These are phyloP conservation scores for Ramalina peruviana DNA, from an alignment of 495 filamentous ascomycete species.

Conservation along the genomic window DNA sequence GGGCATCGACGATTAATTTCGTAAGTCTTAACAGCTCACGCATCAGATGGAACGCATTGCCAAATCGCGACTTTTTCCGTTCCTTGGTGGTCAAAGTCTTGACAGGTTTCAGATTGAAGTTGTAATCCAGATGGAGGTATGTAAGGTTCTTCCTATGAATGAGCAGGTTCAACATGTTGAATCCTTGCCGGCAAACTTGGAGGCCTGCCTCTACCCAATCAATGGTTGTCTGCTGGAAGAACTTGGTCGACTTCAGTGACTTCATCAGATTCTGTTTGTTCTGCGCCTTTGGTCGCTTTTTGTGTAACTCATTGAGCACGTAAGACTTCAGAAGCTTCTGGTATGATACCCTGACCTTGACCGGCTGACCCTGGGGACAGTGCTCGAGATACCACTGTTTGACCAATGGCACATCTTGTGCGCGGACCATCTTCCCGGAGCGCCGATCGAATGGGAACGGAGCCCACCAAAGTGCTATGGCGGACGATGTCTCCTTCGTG, in stretches of 20 bases:
- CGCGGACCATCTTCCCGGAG: constrained; percentile 94
- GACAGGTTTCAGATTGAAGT: constrained; percentile 98
- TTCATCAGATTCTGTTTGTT: constrained; percentile 87
- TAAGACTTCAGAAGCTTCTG: constrained; percentile 96
- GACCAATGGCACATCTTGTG: constrained; percentile 91
- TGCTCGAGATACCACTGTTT: constrained; percentile 99
- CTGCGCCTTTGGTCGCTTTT: constrained; percentile 83
- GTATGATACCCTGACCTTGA: constrained; percentile 98
- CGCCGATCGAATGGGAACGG: constrained; percentile 92
- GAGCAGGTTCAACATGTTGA: constrained; percentile 97
- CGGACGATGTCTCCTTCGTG: constrained; percentile 78
- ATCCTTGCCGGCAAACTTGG: constrained; percentile 95
- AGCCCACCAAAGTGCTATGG: constrained; percentile 96
- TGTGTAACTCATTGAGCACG: constrained; percentile 93
- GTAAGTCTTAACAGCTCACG: constrained; percentile 95
- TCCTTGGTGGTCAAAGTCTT: constrained; percentile 99
- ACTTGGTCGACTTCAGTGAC: constrained; percentile 88
- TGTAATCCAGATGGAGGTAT: constrained; percentile 97
- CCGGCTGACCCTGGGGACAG: constrained; percentile 79
- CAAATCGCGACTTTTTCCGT: constrained; percentile 98
- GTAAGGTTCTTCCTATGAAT: constrained; percentile 98
- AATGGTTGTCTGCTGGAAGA: constrained; percentile 98
- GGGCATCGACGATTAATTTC: constrained; percentile 96
- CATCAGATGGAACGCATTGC: constrained; percentile 99
- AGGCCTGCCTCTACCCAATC: constrained; percentile 99